A percentile compares a stretch with the other conserved stretches of the same genome.
phyloP scores from a whole-genome alignment of 2,329 filamentous ascomycete species.

The Cladosporium velox region DNA sequence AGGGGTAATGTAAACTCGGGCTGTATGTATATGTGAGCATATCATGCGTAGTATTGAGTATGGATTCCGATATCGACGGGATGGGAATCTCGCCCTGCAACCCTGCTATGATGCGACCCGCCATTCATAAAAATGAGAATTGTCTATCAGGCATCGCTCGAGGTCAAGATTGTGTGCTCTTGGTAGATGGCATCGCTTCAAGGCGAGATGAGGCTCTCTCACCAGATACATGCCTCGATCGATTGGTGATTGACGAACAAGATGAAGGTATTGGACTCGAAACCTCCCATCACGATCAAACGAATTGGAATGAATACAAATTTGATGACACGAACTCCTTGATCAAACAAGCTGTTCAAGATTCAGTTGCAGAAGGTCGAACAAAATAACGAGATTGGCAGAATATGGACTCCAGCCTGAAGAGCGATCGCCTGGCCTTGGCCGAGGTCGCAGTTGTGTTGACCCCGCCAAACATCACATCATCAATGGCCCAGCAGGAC shows the following conservation, averaged over 20 bases:
- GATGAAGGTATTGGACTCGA: not conserved
- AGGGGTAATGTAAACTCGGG: constrained; percentile 2
- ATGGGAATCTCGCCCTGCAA: not conserved
- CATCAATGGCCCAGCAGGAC: constrained; percentile 2
- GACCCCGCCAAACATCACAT: not conserved
- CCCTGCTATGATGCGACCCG: not conserved
- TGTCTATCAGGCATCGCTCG: not conserved
- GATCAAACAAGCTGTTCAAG: not conserved
- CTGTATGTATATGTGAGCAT: not conserved
- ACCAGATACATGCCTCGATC: no score
- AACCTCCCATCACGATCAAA: no score
- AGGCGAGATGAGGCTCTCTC: no score
- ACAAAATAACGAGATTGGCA: not conserved
- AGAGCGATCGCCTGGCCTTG: not conserved
- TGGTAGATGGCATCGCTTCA: no score
- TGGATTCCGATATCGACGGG: constrained; percentile 4
- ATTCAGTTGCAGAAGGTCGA: not conserved
- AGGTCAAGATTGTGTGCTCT: no score
- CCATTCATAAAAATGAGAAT: not conserved
- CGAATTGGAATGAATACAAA: no score
- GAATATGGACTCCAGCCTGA: not conserved
- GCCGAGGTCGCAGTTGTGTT: constrained; percentile 6
- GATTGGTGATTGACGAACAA: no score
- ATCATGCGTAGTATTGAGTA: not conserved
- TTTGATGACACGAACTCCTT: not conserved